phyloP scores from a whole-genome alignment of 371 early-diverging fungal species.

The Rhizopus arrhizus region DNA sequence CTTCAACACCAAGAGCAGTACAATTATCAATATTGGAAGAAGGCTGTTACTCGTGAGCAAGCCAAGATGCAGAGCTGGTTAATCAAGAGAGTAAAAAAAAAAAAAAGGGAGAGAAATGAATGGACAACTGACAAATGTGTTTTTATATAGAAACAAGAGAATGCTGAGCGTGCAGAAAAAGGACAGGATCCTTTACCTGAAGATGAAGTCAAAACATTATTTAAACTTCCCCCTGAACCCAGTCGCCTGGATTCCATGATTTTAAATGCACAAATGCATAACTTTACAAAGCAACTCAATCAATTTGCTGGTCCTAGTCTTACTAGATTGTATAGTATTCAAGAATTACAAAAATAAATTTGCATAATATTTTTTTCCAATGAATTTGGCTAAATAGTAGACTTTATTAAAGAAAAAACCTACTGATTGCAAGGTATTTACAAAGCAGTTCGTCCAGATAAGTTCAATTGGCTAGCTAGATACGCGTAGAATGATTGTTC shows the following conservation, averaged over 20 bases:
- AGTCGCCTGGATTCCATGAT: conserved; percentile 88
- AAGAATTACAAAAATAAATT: conserved; percentile 74
- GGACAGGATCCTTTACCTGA: conserved; percentile 83
- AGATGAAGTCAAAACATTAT: conserved; percentile 72
- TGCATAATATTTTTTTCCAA: too few relatives aligned
- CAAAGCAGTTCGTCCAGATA: too few relatives aligned
- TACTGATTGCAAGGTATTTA: too few relatives aligned
- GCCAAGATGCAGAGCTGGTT: conserved; percentile 67
- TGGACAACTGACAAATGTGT: too few relatives aligned
- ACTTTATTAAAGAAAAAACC: too few relatives aligned
- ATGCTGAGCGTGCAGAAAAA: conserved; percentile 71
- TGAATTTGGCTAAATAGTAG: too few relatives aligned
- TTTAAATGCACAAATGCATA: conserved; percentile 86
- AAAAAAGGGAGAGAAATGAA: neutral
- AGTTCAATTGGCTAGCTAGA: too few relatives aligned
- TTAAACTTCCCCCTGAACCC: conserved; percentile 82
- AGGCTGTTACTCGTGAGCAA: conserved; percentile 87
- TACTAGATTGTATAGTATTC: conserved; percentile 78
- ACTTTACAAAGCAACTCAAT: conserved; percentile 89
- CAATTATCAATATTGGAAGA: conserved; percentile 93
- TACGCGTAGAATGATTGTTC: too few relatives aligned
- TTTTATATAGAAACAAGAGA: conserved; percentile 69
- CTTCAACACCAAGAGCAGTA: conserved; percentile 89
- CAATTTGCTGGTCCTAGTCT: conserved; percentile 89
- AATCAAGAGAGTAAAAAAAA: conserved; percentile 55